phyloP scores from a whole-genome alignment of 192 early-diverging fungal species.

The Podila clonocystis region DNA sequence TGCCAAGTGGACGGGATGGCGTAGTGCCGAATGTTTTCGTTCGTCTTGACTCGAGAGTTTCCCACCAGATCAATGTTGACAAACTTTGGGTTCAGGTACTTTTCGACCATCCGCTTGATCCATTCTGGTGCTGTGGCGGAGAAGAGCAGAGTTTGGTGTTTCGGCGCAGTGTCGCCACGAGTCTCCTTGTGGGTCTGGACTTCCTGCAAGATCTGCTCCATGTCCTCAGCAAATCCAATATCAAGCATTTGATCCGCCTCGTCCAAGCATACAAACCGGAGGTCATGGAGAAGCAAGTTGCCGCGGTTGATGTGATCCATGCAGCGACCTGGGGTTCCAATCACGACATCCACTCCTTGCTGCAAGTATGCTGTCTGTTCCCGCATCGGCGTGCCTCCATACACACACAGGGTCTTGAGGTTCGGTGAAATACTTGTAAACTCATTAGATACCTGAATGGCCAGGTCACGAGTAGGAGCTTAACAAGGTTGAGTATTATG shows the following conservation, averaged over 20 bases:
- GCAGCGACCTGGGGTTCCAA: slow-evolving; percentile 87
- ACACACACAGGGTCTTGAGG: slow-evolving; percentile 76
- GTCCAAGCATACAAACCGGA: slow-evolving; percentile 76
- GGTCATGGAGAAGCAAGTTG: slow-evolving; percentile 72
- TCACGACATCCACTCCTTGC: slow-evolving; percentile 76
- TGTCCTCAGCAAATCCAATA: slow-evolving; percentile 85
- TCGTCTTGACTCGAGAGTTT: slow-evolving; percentile 88
- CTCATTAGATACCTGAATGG: slow-evolving; percentile 89
- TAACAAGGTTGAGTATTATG: slow-evolving; percentile 47
- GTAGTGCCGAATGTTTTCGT: slow-evolving; percentile 86
- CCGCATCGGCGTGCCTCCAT: slow-evolving; percentile 91
- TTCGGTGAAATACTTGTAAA: slow-evolving; percentile 71
- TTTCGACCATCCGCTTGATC: slow-evolving; percentile 74
- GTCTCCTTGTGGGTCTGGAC: slow-evolving; percentile 82
- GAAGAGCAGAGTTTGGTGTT: slow-evolving; percentile 84
- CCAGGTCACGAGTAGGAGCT: slow-evolving; percentile 90
- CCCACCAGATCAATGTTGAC: slow-evolving; percentile 86
- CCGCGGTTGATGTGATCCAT: slow-evolving; percentile 87
- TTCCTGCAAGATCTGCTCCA: slow-evolving; percentile 79
- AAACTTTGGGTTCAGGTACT: slow-evolving; percentile 67
- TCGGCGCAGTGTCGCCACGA: slow-evolving; percentile 34
- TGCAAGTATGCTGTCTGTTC: slow-evolving; percentile 86
- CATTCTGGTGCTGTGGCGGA: slow-evolving; percentile 87
- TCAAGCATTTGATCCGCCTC: slow-evolving; percentile 88
- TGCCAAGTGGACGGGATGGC: slow-evolving; percentile 90